phyloP scores from a whole-genome alignment of 2,329 filamentous ascomycete genomes.

The Bisporella sp. region DNA sequence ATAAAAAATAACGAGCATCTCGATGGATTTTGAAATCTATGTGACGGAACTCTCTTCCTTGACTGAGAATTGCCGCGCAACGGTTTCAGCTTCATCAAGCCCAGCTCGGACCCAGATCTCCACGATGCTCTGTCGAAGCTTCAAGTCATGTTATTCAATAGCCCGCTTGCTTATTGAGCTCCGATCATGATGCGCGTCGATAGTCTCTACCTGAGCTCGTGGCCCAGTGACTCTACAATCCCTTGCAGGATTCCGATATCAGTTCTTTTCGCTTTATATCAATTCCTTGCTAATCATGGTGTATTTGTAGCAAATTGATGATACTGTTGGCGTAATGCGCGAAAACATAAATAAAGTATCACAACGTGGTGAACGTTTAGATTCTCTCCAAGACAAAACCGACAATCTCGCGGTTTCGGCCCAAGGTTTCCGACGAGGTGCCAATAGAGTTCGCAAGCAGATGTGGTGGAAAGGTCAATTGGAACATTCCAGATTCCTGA shows the following conservation, averaged over 20 bases:
- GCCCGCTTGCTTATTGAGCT: not conserved
- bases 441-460: conserved; percentile 91
- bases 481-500: not conserved
- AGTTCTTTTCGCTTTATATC: not conserved
- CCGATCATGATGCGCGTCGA: not conserved
- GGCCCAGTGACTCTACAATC: not conserved
- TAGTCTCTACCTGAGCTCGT: not conserved
- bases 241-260: not conserved
- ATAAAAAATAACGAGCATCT: too few species aligned
- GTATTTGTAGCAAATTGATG: conserved; percentile 85
- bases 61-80: conserved; percentile 1
- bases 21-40: too few species aligned
- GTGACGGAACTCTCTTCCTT: not conserved
- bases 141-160: not conserved
- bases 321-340: conserved; percentile 90
- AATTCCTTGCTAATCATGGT: conserved; percentile 13
- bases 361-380: conserved; percentile 82
- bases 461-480: conserved; percentile 30
- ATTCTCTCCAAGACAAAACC: conserved; percentile 88
- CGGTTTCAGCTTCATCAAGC: not conserved
- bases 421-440: conserved; percentile 90
- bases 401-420: conserved; percentile 89
- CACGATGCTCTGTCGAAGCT: not conserved
- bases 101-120: not conserved
- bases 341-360: conserved; percentile 97